phyloP scores from a whole-genome alignment of 148 eudicot species.

The Chenopodium formosanum region DNA sequence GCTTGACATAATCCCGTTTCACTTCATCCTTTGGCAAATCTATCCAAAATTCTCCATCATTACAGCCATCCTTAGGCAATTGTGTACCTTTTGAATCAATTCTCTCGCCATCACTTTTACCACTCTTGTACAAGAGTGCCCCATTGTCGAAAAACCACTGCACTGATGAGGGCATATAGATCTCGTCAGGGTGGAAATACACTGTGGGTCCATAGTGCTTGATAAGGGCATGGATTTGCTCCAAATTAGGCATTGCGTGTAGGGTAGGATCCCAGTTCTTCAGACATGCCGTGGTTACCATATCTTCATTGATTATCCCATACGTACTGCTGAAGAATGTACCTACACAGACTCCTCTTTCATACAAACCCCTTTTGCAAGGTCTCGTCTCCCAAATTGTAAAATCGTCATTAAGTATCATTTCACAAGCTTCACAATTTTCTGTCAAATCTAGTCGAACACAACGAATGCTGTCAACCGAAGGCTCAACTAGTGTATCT shows the following conservation, averaged over 20 bases:
- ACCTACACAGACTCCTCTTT: conserved; percentile 71
- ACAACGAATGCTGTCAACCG: conserved; percentile 65
- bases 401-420: conserved; percentile 45
- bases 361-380: conserved; percentile 60
- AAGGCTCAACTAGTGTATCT: conserved; percentile 54
- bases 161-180: conserved; percentile 85
- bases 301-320: conserved; percentile 35
- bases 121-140: conserved; percentile 60
- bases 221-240: conserved; percentile 72
- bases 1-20: conserved; percentile 42
- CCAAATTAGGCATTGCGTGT: conserved; percentile 74
- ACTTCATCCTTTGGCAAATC: conserved; percentile 66
- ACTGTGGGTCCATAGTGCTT: conserved; percentile 82
- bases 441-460: conserved; percentile 76
- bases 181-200: conserved; percentile 83
- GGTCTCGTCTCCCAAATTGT: conserved; percentile 77
- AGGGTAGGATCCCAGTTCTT: conserved; percentile 53
- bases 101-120: conserved; percentile 38
- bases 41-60: conserved; percentile 78
- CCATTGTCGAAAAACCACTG: conserved; percentile 90
- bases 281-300: conserved; percentile 55
- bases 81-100: conserved; percentile 69
- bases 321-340: conserved; percentile 69
- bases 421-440: conserved; percentile 55
- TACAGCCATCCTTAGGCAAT: conserved; percentile 69